phyloP scores from a whole-genome alignment of 1,284 basidiomycete genomes.

The Apiotrichum brassicae region DNA sequence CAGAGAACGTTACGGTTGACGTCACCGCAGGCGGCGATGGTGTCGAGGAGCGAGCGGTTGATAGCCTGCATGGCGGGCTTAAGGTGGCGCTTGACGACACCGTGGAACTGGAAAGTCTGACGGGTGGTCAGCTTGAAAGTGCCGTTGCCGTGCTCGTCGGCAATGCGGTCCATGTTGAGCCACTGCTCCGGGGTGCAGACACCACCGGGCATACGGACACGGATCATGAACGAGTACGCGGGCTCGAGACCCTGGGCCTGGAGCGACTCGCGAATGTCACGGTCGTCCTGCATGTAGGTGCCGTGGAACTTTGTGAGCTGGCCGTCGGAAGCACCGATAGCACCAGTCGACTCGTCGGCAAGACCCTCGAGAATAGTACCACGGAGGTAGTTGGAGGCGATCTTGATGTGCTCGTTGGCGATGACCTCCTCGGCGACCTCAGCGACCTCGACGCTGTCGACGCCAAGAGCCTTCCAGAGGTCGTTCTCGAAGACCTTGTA shows the following conservation, averaged over 20 bases:
- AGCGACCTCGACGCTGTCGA: slow-evolving; percentile 78
- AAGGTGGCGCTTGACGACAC: slow-evolving; percentile 89
- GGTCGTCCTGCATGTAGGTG: slow-evolving; percentile 94
- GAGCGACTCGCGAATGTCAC: slow-evolving; percentile 95
- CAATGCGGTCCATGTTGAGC: slow-evolving; percentile 91
- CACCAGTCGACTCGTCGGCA: slow-evolving; percentile 76
- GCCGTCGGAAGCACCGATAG: slow-evolving; percentile 79
- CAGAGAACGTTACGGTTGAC: slow-evolving; percentile 85
- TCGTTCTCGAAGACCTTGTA: slow-evolving; percentile 92
- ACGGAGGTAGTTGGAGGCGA: slow-evolving; percentile 86
- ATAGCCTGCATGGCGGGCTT: slow-evolving; percentile 96
- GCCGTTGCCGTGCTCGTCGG: slow-evolving; percentile 87
- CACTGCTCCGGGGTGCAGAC: slow-evolving; percentile 89
- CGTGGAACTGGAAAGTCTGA: slow-evolving; percentile 99
- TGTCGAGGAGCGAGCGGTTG: slow-evolving; percentile 86
- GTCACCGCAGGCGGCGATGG: slow-evolving; percentile 95
- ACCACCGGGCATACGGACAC: slow-evolving; percentile 90
- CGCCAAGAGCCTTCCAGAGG: slow-evolving; percentile 90
- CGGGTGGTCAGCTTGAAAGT: slow-evolving; percentile 98
- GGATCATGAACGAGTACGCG: slow-evolving; percentile 98
- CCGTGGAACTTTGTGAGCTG: slow-evolving; percentile 99
- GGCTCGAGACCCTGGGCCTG: slow-evolving; percentile 89
- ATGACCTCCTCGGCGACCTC: slow-evolving; percentile 95
- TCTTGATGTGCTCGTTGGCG: slow-evolving; percentile 99
- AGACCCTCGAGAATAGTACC: slow-evolving; percentile 94